A percentile compares a stretch with the other conserved stretches of the same genome.
Evolutionary conservation across 164 flowering plant species (phyloP).

Genomic region (Warburgia ugandensis): DNA sequence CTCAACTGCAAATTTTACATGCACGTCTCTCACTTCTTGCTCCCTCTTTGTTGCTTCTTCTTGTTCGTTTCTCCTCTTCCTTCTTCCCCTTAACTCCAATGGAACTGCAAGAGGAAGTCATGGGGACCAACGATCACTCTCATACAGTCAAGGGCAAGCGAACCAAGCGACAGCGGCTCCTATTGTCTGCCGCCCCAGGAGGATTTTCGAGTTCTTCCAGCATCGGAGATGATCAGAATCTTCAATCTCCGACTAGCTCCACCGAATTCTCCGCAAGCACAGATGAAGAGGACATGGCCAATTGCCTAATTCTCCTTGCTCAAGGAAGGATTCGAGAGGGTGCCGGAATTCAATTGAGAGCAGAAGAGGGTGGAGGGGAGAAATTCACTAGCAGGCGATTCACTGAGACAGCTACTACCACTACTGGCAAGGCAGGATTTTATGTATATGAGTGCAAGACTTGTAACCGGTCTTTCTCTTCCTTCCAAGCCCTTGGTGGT

Average conservation of each 20-base stretch:
- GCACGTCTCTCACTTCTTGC: neutral
- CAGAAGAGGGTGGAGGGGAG: constrained; percentile 1
- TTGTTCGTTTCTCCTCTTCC: neutral
- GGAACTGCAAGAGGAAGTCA: constrained; percentile 17
- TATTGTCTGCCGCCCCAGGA: constrained; percentile 14
- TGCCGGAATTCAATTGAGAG: neutral
- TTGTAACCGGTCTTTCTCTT: constrained; percentile 41
- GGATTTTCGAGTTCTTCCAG: constrained; percentile 22
- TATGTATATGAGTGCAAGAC: constrained; percentile 54
- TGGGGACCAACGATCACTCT: constrained; percentile 5
- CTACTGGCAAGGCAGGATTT: constrained; percentile 21
- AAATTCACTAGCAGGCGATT: constrained; percentile 16
- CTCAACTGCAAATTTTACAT: neutral
- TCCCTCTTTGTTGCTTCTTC: constrained; percentile 1
- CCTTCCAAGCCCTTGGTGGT: constrained; percentile 66
- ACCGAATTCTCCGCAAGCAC: constrained; percentile 12
- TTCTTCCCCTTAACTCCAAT: neutral
- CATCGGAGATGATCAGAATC: constrained; percentile 1
- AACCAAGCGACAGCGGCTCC: constrained; percentile 40
- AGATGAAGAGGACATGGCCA: constrained; percentile 56
- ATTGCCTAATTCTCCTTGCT: constrained; percentile 52
- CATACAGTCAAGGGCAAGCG: constrained; percentile 36
- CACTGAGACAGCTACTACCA: constrained; percentile 7
- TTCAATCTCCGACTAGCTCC: constrained; percentile 12
- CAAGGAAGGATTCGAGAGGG: no score